phyloP scores from a whole-genome alignment of 768 basidiomycete species.

The Kwoniella sp. region DNA sequence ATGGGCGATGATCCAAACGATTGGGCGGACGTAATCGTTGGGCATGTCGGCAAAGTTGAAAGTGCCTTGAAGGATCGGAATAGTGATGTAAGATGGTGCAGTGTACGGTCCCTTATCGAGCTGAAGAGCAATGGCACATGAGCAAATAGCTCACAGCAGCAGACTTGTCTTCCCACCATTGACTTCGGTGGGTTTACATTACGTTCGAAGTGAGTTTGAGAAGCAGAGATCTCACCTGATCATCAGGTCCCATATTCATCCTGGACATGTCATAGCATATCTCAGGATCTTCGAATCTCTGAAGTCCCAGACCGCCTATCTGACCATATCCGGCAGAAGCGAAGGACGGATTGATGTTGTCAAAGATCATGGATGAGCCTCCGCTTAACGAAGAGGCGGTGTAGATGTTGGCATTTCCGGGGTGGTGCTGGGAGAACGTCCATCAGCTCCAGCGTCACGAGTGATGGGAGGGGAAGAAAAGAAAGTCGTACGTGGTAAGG shows the following conservation, averaged over 20 bases:
- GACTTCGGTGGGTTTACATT: no score
- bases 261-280: conserved; percentile 4
- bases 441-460: background rate
- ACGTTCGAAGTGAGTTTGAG: no score
- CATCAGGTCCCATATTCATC: background rate
- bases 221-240: background rate
- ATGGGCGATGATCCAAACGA: conserved; percentile 45
- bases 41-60: conserved; percentile 37
- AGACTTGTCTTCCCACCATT: no score
- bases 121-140: background rate
- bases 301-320: conserved; percentile 11
- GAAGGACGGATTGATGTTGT: conserved; percentile 16
- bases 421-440: background rate
- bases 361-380: conserved; percentile 18
- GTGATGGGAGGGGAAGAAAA: background rate
- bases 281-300: conserved; percentile 22
- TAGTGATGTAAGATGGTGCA: conserved; percentile 19
- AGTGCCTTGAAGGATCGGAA: conserved; percentile 28
- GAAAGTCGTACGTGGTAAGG: background rate
- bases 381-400: conserved; percentile 3
- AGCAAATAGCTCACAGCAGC: background rate
- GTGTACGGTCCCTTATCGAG: conserved; percentile 8
- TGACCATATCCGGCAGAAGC: conserved; percentile 9
- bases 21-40: conserved; percentile 26
- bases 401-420: background rate